A percentile compares a stretch with the other conserved stretches of the same genome.
phyloP scores from a whole-genome alignment of 2,329 filamentous ascomycete species.

The Sarocladiaceae sp. region DNA sequence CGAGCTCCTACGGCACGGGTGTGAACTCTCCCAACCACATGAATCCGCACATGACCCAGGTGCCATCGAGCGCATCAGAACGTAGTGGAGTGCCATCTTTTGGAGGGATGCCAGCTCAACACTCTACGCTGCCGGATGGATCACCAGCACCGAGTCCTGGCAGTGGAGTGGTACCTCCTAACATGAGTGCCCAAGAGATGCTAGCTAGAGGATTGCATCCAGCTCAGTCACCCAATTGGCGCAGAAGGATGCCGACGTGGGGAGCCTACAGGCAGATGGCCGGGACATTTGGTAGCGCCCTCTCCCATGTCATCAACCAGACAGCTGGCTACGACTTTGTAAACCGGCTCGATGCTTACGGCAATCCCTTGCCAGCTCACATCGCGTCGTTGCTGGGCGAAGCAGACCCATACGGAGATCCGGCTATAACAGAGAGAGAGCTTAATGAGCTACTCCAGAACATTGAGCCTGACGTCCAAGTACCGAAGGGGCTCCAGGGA shows the following conservation, averaged over 20 bases:
- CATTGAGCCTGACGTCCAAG: conserved; percentile 65
- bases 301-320: conserved; percentile 30
- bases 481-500: conserved; percentile 55
- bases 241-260: conserved; percentile 4
- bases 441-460: conserved; percentile 65
- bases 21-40: too few relatives aligned
- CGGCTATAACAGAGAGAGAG: conserved; percentile 48
- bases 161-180: too few relatives aligned
- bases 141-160: too few relatives aligned
- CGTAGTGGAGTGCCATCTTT: too few relatives aligned
- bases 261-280: neutral
- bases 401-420: conserved; percentile 22
- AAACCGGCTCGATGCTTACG: conserved; percentile 27
- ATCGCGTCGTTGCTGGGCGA: conserved; percentile 28
- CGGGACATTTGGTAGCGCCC: conserved; percentile 10
- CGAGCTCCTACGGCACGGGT: too few relatives aligned
- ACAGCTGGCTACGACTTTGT: conserved; percentile 31
- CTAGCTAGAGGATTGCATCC: neutral
- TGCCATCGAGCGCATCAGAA: too few relatives aligned
- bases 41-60: too few relatives aligned
- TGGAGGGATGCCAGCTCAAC: too few relatives aligned
- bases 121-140: too few relatives aligned
- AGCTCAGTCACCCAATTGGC: neutral
- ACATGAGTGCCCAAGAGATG: neutral
- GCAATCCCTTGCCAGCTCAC: conserved; percentile 28